Conservation (phyloP, 2,329 filamentous ascomycete species). For the Apiospora arundinis region DNA sequence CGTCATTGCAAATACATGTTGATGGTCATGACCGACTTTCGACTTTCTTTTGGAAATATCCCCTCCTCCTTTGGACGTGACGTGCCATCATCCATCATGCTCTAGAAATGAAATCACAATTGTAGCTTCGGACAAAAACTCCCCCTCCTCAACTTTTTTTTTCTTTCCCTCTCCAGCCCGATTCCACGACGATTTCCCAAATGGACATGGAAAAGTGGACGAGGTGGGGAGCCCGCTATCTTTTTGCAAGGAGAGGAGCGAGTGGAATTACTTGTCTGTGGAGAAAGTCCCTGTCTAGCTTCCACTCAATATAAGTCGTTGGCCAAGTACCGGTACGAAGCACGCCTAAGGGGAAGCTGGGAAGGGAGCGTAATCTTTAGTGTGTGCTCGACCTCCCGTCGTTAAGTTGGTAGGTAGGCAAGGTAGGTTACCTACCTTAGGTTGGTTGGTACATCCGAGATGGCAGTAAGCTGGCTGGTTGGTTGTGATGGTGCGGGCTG, state of each 20-base stretch:
- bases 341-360: not conserved
- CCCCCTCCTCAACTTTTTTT: constrained; percentile 20
- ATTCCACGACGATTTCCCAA: constrained; percentile 21
- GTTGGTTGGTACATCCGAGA: not conserved
- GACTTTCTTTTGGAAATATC: not conserved
- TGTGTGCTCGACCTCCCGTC: constrained; percentile 12
- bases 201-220: constrained; percentile 18
- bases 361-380: not conserved
- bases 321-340: constrained; percentile 9
- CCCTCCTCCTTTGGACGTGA: not conserved
- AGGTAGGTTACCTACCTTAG: too few relatives aligned
- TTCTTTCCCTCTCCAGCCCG: constrained; percentile 4
- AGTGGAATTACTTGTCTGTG: constrained; percentile 14
- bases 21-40: not conserved
- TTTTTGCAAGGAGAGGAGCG: constrained; percentile 9
- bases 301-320: constrained; percentile 8
- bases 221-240: constrained; percentile 20
- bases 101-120: not conserved
- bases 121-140: not conserved
- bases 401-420: too few relatives aligned
- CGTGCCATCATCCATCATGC: not conserved
- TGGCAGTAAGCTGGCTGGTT: not conserved
- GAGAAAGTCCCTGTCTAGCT: constrained; percentile 16
- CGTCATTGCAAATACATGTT: not conserved
- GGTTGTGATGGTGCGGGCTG: not conserved